A percentile compares a stretch with the other conserved stretches of the same genome.
Conservation (phyloP, 23 red algal species). For the Cyanidiococcus yangmingshanensis region DNA sequence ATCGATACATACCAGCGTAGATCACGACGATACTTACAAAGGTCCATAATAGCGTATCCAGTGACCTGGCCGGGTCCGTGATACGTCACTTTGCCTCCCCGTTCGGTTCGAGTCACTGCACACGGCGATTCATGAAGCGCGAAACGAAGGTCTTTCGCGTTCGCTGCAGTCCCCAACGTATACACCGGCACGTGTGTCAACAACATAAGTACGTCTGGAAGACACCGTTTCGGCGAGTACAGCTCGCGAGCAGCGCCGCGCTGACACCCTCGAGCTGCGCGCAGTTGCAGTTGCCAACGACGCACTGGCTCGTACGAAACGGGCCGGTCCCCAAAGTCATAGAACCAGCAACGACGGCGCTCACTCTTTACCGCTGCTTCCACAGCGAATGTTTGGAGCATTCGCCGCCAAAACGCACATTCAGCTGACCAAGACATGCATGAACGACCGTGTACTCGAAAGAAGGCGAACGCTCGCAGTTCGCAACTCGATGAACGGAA, state of each 20-base stretch:
- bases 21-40: slow-evolving; percentile 36
- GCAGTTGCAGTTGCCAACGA: slow-evolving; percentile 8
- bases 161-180: slow-evolving; percentile 68
- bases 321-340: background rate
- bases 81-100: slow-evolving; percentile 86
- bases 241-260: background rate
- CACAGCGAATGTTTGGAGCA: background rate
- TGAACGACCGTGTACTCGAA: no score
- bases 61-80: slow-evolving; percentile 85
- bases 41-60: slow-evolving; percentile 67
- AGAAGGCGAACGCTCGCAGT: no score
- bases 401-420: no score
- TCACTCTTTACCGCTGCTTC: background rate
- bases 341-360: background rate
- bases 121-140: slow-evolving; percentile 13
- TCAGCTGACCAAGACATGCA: no score
- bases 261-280: background rate
- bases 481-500: no score
- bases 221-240: background rate
- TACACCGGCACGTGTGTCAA: slow-evolving; percentile 66
- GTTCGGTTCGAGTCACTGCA: slow-evolving; percentile 51
- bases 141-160: slow-evolving; percentile 33
- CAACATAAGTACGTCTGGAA: slow-evolving; percentile 24
- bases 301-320: slow-evolving; percentile 4
- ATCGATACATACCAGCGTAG: slow-evolving; percentile 67